Percentiles rank a stretch among this genome's conserved stretches.
These are phyloP conservation scores for Warburgia ugandensis DNA, from an alignment of 164 flowering plant species.

Conservation along the genomic window DNA sequence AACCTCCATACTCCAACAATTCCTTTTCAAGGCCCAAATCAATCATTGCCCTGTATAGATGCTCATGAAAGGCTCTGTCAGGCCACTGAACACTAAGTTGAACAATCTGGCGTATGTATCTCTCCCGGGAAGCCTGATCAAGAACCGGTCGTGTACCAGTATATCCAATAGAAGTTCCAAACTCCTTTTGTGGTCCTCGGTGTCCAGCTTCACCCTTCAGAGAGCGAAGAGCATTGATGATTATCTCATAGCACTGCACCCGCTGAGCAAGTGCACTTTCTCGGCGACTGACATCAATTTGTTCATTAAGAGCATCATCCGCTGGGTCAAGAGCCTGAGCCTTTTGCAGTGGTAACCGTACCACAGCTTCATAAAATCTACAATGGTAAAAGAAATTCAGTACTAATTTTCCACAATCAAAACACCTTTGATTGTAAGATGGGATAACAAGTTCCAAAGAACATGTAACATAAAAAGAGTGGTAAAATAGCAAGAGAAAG, in stretches of 20 bases:
- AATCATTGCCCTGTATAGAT: constrained; percentile 77
- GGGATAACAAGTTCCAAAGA: too few relatives aligned
- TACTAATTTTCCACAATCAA: too few relatives aligned
- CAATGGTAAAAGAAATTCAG: constrained; percentile 8
- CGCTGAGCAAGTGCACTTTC: constrained; percentile 69
- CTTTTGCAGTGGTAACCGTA: constrained; percentile 83
- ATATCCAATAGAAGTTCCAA: constrained; percentile 56
- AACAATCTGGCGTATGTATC: constrained; percentile 77
- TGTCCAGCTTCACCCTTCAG: constrained; percentile 54
- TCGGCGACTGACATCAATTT: constrained; percentile 62
- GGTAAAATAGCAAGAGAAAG: too few relatives aligned
- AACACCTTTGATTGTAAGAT: too few relatives aligned
- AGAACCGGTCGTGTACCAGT: constrained; percentile 33
- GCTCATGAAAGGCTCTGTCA: constrained; percentile 81
- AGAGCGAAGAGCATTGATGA: constrained; percentile 62
- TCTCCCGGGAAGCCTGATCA: constrained; percentile 58
- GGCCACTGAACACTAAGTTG: constrained; percentile 92
- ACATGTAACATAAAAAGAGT: too few relatives aligned
- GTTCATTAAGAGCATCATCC: constrained; percentile 90
- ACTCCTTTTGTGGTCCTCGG: constrained; percentile 35
- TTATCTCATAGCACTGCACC: constrained; percentile 80
- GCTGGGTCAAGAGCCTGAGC: constrained; percentile 91
- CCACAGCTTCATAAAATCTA: constrained; percentile 99
- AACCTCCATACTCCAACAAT: constrained; percentile 89
- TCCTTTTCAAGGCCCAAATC: constrained; percentile 87